These are phyloP conservation scores for Neonectria coccinea DNA, from an alignment of 2,329 filamentous ascomycete species.

Conservation along the genomic window DNA sequence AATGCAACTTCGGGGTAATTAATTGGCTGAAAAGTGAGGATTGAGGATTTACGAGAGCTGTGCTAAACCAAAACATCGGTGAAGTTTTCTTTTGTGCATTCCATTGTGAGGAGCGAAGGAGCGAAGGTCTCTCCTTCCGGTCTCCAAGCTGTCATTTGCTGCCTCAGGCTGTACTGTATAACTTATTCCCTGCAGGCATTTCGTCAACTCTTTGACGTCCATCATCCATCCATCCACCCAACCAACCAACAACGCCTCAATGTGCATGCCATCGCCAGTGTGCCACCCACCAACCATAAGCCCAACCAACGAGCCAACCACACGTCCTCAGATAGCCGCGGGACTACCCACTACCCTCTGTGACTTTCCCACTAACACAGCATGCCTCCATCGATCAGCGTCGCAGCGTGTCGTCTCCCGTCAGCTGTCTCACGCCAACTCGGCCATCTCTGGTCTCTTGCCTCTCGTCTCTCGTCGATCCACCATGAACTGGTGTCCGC, in stretches of 20 bases:
- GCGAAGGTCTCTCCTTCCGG: too few relatives aligned
- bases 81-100: background rate
- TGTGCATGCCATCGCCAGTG: conserved; percentile 30
- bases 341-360: background rate
- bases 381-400: background rate
- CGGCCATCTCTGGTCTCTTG: background rate
- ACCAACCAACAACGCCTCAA: conserved; percentile 1
- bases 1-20: background rate
- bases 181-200: conserved; percentile 6
- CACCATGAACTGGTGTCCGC: background rate
- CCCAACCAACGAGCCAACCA: conserved; percentile 29
- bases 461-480: background rate
- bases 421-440: conserved; percentile 1
- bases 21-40: background rate
- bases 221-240: background rate
- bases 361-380: conserved; percentile 2
- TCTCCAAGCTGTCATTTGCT: background rate
- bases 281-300: conserved; percentile 7
- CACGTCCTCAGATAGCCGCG: background rate
- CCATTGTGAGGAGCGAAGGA: too few relatives aligned
- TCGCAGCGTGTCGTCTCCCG: background rate
- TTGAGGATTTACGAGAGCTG: background rate
- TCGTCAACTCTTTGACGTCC: too few relatives aligned
- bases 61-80: background rate
- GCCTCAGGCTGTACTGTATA: background rate